Percentiles rank a stretch among this genome's conserved stretches.
Evolutionary conservation across 2,329 filamentous ascomycete species (phyloP).

Genomic region (Diplocarpon rosae): DNA sequence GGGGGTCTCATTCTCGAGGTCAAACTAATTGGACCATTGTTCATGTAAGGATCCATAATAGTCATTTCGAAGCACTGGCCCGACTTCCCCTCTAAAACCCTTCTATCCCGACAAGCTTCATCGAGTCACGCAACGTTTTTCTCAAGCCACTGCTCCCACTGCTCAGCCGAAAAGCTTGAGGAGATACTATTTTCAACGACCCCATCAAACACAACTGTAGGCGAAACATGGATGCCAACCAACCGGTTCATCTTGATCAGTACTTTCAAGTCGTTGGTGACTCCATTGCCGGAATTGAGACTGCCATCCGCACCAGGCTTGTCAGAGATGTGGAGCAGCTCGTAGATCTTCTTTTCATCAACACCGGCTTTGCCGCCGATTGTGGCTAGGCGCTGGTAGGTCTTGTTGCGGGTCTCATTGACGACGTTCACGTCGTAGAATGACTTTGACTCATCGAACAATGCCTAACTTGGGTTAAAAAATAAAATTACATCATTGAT

Average conservation of each 20-base stretch:
- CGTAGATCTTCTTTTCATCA: slow-evolving; percentile 58
- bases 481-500: neutral
- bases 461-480: slow-evolving; percentile 6
- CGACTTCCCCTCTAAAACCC: too few relatives aligned
- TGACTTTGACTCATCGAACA: slow-evolving; percentile 54
- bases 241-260: slow-evolving; percentile 71
- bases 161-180: slow-evolving; percentile 64
- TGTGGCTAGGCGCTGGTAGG: slow-evolving; percentile 67
- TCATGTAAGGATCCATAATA: too few relatives aligned
- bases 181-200: slow-evolving; percentile 70
- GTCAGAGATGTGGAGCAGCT: slow-evolving; percentile 56
- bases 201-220: slow-evolving; percentile 81
- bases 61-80: too few relatives aligned
- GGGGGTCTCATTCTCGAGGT: too few relatives aligned
- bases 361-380: slow-evolving; percentile 59
- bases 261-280: slow-evolving; percentile 78
- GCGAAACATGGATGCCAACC: slow-evolving; percentile 79
- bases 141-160: slow-evolving; percentile 58
- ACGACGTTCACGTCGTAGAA: slow-evolving; percentile 84
- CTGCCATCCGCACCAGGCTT: slow-evolving; percentile 55
- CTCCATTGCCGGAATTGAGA: slow-evolving; percentile 68
- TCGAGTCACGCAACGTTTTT: slow-evolving; percentile 22
- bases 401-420: slow-evolving; percentile 72
- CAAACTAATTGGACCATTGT: too few relatives aligned
- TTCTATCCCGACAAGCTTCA: neutral